Base-by-base conservation (phyloP, 2,329 filamentous ascomycete species). In the Mariannaea elegans region DNA sequence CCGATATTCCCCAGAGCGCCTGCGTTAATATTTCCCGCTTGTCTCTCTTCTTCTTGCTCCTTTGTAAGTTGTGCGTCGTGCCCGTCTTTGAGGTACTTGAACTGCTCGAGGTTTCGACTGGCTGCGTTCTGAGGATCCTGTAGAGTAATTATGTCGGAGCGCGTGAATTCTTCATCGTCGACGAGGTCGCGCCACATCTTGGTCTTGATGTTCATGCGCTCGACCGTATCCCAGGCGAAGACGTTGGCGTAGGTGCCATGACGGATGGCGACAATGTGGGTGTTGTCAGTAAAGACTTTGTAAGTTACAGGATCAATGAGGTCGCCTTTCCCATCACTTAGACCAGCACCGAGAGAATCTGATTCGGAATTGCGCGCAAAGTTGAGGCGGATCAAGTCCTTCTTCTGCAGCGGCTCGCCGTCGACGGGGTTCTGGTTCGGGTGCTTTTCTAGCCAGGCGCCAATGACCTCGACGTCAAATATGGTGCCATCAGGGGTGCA, bases 271-370 rank as follows among this genome's bases (percentile, higher is more conserved):
- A 98, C 92, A 59, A 99, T 92, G 76, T 98, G 95, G 4, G 95
- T 98, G 77, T 98, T 98, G 75, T 99, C 93, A 45, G 95, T 99
- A 72, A 99, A 93, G 39, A 97, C 91, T 77, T 99, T 99, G 83
- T 92, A 98, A 0, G 94, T 97, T 45, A 99, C 94, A 0, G 95
- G 96, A 71, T 99, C 95, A 64, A 98, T 92, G 71, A 95, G 91
- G 70, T 98, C 95, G 52, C 87, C 91, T 61, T 84, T 82, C 14
- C 81, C 84, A 63, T 87, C 84, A 63, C 79, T 79, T 12, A 78
- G 64, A 3, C 78, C 81, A 8, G 78, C 79, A 39, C 82, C 78
- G 38, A 81, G 78, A 3, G 80, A 78, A 66, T 84, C 80, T 41
- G 80, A 77, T 62, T 94, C 90, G 52, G 94, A 91, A 76, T 98